Percentiles rank a stretch among this genome's conserved stretches.
These are phyloP conservation scores for Phytophthora tentaculata DNA, from an alignment of 352 stramenopile species.

Conservation along the genomic window DNA sequence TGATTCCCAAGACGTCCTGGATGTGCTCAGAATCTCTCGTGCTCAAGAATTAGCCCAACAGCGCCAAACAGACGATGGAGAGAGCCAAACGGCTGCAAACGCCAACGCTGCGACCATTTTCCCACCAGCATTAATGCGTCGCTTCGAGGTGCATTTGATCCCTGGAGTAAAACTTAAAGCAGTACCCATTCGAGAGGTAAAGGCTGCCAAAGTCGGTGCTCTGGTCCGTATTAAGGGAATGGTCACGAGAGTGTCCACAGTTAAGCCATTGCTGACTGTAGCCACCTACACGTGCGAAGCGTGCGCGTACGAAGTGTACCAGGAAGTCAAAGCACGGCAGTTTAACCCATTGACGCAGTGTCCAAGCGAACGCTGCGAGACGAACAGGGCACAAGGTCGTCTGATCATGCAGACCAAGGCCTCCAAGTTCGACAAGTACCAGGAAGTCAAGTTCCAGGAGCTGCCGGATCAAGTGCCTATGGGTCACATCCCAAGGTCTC, in stretches of 20 bases:
- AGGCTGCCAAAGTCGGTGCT: slow-evolving; percentile 93
- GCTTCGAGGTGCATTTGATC: slow-evolving; percentile 85
- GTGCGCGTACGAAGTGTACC: slow-evolving; percentile 97
- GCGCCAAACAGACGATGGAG: slow-evolving; percentile 38
- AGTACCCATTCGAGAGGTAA: slow-evolving; percentile 94
- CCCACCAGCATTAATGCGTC: slow-evolving; percentile 92
- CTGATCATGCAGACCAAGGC: slow-evolving; percentile 97
- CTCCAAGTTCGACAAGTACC: slow-evolving; percentile 99
- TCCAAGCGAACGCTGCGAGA: slow-evolving; percentile 88
- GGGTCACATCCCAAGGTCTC: slow-evolving; percentile 96
- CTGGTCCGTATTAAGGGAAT: slow-evolving; percentile 98
- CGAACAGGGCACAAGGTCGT: slow-evolving; percentile 77
- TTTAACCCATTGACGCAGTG: slow-evolving; percentile 96
- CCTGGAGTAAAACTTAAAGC: slow-evolving; percentile 88
- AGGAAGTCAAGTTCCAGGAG: slow-evolving; percentile 98
- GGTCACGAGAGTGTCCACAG: slow-evolving; percentile 98
- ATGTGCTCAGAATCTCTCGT: slow-evolving; percentile 81
- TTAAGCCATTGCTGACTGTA: slow-evolving; percentile 97
- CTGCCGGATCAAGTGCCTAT: slow-evolving; percentile 95
- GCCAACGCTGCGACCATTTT: slow-evolving; percentile 77
- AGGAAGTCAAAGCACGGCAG: slow-evolving; percentile 92
- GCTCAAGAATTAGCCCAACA: slow-evolving; percentile 74
- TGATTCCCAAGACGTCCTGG: slow-evolving; percentile 83
- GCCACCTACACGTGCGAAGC: slow-evolving; percentile 98
- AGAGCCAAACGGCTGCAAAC: slow-evolving; percentile 32